Base-by-base conservation (phyloP, 805 yeast genomes). In the Candida maltosa region DNA sequence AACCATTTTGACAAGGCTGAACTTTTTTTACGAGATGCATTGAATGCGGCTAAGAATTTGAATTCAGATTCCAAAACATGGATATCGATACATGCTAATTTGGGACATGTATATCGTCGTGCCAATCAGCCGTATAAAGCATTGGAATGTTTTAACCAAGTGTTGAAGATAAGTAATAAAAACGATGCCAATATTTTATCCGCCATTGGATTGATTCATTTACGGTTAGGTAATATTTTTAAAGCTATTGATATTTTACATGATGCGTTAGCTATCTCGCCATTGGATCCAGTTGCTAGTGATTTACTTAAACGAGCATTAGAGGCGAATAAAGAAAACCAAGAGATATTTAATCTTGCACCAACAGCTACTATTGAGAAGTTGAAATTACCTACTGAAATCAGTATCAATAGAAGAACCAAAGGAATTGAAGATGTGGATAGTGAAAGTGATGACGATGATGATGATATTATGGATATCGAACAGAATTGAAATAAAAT, bases 101-200 rank as follows among this genome's bases (percentile, higher is more conserved):
- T 89, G 40, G 96, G 95, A 0, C 96, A 89, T 56, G 94, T 89
- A 4, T 87, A 83, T 55, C 65, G 96, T 42, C 69, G 84, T 35
- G 56, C 78, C 34, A 78, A 77, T 32, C 69, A 73, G 33, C 75
- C 69, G 38, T 76, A 77, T 31, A 77, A 79, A 51, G 83, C 97
- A 0, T 65, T 88, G 27, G 73, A 69, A 30, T 83, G 84, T 51
- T 91, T 93, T 56, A 78, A 78, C 40, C 80, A 80, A 45, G 95
- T 93, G 3, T 57, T 85, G 22, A 79, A 76, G 44, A 66, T 82
- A 11, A 73, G 87, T 20, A 79, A 79, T 27, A 75, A 75, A 37
- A 93, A 87, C 55, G 72, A 86, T 28, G 58, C 70, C 22, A 87
- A 83, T 47, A 70, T 87, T 4, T 75, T 83, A 43, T 73, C 96